Percentiles rank a stretch among this genome's conserved stretches.
phyloP scores from a whole-genome alignment of 1,284 basidiomycete genomes.

The Tilletia horrida region DNA sequence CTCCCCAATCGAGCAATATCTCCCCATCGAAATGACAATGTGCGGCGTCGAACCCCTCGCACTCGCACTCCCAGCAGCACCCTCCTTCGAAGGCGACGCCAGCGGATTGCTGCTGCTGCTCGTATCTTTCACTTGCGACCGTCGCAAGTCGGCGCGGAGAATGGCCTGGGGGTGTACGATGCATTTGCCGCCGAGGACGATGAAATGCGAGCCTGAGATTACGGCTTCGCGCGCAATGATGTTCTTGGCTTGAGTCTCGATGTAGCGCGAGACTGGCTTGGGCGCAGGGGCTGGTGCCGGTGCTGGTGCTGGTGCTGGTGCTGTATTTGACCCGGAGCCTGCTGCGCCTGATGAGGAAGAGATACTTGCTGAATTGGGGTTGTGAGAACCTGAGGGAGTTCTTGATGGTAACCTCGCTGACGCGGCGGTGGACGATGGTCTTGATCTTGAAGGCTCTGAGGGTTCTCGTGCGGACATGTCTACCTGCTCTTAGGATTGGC shows the following conservation, averaged over 20 bases:
- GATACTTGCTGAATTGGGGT: background rate
- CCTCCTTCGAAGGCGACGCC: background rate
- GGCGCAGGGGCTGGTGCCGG: background rate
- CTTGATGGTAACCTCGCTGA: too few species aligned
- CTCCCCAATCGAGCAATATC: conserved; percentile 88
- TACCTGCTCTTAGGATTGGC: too few species aligned
- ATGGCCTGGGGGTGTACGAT: conserved; percentile 85
- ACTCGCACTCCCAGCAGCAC: background rate
- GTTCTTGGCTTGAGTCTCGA: conserved; percentile 57
- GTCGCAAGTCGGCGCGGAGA: conserved; percentile 76
- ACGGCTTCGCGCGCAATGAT: conserved; percentile 87
- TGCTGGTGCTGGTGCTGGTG: background rate
- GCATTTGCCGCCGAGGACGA: conserved; percentile 93
- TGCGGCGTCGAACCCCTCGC: conserved; percentile 2
- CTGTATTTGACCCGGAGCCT: background rate
- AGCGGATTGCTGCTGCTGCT: background rate
- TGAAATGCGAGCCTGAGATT: conserved; percentile 93
- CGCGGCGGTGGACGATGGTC: too few species aligned
- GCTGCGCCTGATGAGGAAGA: background rate
- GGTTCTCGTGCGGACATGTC: too few species aligned
- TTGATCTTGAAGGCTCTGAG: too few species aligned
- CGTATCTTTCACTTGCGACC: conserved; percentile 19
- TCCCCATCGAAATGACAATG: conserved; percentile 84
- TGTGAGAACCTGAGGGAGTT: too few species aligned
- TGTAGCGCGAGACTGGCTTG: conserved; percentile 7